Conservation (phyloP, 2,329 filamentous ascomycete genomes). For the Arthrobotrys iridis region DNA sequence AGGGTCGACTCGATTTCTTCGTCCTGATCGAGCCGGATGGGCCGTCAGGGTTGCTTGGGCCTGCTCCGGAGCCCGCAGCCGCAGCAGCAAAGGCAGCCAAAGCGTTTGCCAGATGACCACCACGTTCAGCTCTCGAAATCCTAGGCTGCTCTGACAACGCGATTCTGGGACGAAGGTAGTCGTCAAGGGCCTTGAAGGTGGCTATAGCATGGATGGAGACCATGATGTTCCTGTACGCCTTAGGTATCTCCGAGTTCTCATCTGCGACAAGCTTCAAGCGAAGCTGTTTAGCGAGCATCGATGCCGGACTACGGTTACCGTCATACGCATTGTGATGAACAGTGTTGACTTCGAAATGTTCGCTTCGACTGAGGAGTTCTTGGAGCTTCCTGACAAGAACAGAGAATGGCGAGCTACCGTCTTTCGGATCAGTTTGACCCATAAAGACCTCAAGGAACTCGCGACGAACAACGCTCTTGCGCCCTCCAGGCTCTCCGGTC, state of each 20-base stretch:
- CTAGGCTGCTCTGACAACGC: conserved; percentile 68
- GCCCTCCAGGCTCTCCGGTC: conserved; percentile 71
- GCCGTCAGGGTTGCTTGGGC: conserved; percentile 56
- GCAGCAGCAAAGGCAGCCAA: conserved; percentile 81
- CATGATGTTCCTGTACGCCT: conserved; percentile 91
- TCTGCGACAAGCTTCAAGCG: conserved; percentile 88
- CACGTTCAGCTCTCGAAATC: conserved; percentile 60
- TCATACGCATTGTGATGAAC: conserved; percentile 93
- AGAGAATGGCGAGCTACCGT: conserved; percentile 79
- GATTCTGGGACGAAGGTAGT: conserved; percentile 92
- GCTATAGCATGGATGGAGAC: conserved; percentile 98
- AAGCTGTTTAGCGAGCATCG: conserved; percentile 96
- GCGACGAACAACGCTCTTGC: conserved; percentile 71
- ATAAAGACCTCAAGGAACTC: conserved; percentile 94
- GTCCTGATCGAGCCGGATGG: conserved; percentile 55
- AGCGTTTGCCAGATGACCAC: conserved; percentile 72
- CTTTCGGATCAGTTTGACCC: conserved; percentile 67
- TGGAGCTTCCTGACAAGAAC: conserved; percentile 93
- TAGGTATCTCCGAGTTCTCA: conserved; percentile 88
- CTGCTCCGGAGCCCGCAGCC: conserved; percentile 62
- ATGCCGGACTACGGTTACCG: conserved; percentile 85
- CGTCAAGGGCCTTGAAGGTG: conserved; percentile 94
- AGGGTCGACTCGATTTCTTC: conserved; percentile 36
- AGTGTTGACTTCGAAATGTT: conserved; percentile 97
- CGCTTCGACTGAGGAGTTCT: conserved; percentile 92